phyloP scores from a whole-genome alignment of 1,139 yeast genomes.

The Kurtzmaniella natalensis region DNA sequence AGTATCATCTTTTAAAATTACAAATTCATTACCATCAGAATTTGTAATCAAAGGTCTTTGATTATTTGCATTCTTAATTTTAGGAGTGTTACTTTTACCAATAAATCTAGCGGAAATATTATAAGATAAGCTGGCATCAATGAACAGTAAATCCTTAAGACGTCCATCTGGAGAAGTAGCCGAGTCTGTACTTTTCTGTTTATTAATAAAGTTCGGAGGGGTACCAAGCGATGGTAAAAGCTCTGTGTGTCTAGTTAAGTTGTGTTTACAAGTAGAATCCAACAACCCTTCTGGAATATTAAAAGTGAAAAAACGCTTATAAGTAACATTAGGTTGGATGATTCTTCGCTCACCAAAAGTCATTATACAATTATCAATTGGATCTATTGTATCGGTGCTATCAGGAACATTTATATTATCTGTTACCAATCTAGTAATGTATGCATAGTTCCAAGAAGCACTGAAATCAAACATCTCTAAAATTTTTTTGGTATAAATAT shows the following conservation, averaged over 20 bases:
- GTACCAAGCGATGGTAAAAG: constrained; percentile 39
- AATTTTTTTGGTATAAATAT: constrained; percentile 21
- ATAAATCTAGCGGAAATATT: constrained; percentile 38
- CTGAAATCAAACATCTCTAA: constrained; percentile 43
- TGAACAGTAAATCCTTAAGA: constrained; percentile 20
- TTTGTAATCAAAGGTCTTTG: constrained; percentile 26
- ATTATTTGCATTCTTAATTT: constrained; percentile 8
- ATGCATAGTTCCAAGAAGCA: constrained; percentile 33
- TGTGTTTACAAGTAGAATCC: constrained; percentile 37
- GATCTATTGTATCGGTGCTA: constrained; percentile 19
- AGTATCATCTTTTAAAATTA: constrained; percentile 31
- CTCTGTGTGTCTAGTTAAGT: constrained; percentile 29
- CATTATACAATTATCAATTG: constrained; percentile 24
- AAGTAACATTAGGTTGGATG: constrained; percentile 24
- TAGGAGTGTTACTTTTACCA: constrained; percentile 30
- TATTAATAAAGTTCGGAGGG: neutral
- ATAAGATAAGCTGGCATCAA: constrained; percentile 32
- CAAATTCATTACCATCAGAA: constrained; percentile 38
- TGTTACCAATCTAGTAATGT: constrained; percentile 28
- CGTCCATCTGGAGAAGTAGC: constrained; percentile 3
- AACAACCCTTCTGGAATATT: constrained; percentile 35
- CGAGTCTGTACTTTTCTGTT: neutral
- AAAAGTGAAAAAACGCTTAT: constrained; percentile 41
- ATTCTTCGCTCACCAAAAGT: constrained; percentile 22
- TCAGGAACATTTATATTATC: constrained; percentile 17